Conservation (phyloP, 176 grass and related monocot species). For the Eleusine indica region DNA sequence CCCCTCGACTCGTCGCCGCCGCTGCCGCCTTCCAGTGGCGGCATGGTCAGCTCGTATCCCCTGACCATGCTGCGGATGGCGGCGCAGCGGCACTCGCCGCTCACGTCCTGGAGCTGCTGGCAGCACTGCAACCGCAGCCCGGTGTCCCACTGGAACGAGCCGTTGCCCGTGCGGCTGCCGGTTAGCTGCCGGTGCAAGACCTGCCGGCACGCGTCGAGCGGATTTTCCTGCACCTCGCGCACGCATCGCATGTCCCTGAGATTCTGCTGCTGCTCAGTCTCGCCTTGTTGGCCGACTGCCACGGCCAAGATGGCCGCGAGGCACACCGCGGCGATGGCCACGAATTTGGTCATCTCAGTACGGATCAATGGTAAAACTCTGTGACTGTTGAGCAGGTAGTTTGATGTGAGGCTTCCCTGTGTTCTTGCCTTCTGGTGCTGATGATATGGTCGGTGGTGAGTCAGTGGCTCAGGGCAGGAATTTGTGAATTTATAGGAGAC, state of each 20-base stretch:
- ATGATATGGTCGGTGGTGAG: neutral
- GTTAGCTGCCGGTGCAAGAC: slow-evolving; percentile 29
- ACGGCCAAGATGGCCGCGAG: slow-evolving; percentile 31
- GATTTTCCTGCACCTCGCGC: slow-evolving; percentile 36
- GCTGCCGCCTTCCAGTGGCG: neutral
- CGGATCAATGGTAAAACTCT: neutral
- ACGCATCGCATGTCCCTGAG: slow-evolving; percentile 36
- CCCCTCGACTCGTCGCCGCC: neutral
- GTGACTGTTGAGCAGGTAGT: neutral
- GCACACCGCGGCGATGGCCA: slow-evolving; percentile 11
- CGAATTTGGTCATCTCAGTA: slow-evolving; percentile 27
- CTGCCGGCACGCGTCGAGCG: slow-evolving; percentile 44
- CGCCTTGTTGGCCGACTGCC: slow-evolving; percentile 5
- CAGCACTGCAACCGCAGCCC: slow-evolving; percentile 44
- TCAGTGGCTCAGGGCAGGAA: neutral
- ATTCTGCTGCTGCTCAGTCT: neutral
- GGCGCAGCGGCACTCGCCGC: neutral
- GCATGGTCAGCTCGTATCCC: slow-evolving; percentile 40
- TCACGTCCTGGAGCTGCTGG: slow-evolving; percentile 48
- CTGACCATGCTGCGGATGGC: slow-evolving; percentile 45
- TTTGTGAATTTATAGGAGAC: neutral
- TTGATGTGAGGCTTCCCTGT: neutral
- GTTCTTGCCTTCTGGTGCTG: neutral
- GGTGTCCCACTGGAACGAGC: neutral
- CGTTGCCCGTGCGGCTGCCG: neutral